These are phyloP conservation scores for Isabelozyma rhagii DNA, from an alignment of 805 yeast genomes.

Conservation along the genomic window DNA sequence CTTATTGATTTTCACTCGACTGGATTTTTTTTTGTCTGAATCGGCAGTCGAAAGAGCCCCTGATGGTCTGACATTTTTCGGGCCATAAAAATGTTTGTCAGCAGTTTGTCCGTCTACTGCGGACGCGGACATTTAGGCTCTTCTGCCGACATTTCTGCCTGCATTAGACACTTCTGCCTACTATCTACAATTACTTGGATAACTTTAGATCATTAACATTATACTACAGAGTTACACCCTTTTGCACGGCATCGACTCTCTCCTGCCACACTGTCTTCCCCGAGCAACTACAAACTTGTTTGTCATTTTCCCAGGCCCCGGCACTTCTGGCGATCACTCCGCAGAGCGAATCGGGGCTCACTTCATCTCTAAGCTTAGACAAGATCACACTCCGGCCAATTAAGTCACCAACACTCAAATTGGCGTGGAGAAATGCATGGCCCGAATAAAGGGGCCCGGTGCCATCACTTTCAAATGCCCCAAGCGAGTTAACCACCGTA, in stretches of 20 bases:
- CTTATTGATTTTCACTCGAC: neutral
- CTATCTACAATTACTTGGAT: no score
- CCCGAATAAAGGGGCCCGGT: slow-evolving; percentile 22
- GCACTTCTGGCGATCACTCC: slow-evolving; percentile 97
- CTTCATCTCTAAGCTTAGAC: slow-evolving; percentile 35
- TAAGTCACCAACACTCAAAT: slow-evolving; percentile 51
- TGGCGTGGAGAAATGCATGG: slow-evolving; percentile 37
- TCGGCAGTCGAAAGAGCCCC: neutral
- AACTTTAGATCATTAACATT: neutral
- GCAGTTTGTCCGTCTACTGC: no score
- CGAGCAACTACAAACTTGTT: slow-evolving; percentile 88
- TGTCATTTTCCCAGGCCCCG: slow-evolving; percentile 95
- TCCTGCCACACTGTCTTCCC: slow-evolving; percentile 98
- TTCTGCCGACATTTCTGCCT: neutral
- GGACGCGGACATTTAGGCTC: neutral
- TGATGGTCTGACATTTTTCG: neutral
- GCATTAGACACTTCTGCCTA: neutral
- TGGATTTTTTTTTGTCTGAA: neutral
- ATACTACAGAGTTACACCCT: slow-evolving; percentile 44
- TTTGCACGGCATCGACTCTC: slow-evolving; percentile 65
- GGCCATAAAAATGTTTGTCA: no score
- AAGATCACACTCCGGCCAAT: slow-evolving; percentile 69
- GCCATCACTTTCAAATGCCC: slow-evolving; percentile 21
- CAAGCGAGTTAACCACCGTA: slow-evolving; percentile 32
- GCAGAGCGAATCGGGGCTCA: slow-evolving; percentile 47